Base-by-base conservation (phyloP, 129 eudicot species). In the Logfia minima region DNA sequence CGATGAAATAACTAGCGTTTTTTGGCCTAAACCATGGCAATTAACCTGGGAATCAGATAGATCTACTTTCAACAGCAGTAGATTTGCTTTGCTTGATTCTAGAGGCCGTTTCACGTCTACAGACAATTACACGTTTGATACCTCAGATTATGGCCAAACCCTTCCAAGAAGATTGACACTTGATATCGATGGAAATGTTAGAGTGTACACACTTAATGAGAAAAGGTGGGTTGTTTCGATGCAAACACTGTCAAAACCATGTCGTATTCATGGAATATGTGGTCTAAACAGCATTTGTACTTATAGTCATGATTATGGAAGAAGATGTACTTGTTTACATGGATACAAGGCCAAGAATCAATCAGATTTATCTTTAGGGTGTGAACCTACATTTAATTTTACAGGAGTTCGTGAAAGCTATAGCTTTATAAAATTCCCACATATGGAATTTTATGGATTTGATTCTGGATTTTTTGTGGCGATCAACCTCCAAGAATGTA, bases 301-400 rank as follows among this genome's bases (percentile, higher is more conserved):
- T 21, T 59, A 59, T 22, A 22, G 65, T 59, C 4, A 3, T 59
- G 11, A 59, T 3, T 8, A 2, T 2, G 65, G 31, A 59, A 8
- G 65, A 8, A 59, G 29, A 6, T 59, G 65, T 13, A 59, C 23
- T 59, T 59, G 65, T 10, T 19, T 59, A 24, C 65, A 59, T 2
- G 65, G 65, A 23, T 59, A 59, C 31, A 21, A 59, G 66, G 6
- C 34, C 29, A 61, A 61, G 17, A 61, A 61, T 26, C 66, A 2
- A 6, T 61, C 66, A 23, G 66, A 61, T 61, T 61, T 26, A 3
- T 61, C 66, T 13, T 26, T 61, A 1, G 66, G 66, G 66, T 61
- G 66, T 61, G 31, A 61, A 26, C 66, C 66, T 61, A 61, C 34
- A 61, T 61, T 61, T 26, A 26, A 61, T 61, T 4, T 61, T 61